Evolutionary conservation across 345 rosid species (phyloP).

Genomic region (Corchorus olitorius): DNA sequence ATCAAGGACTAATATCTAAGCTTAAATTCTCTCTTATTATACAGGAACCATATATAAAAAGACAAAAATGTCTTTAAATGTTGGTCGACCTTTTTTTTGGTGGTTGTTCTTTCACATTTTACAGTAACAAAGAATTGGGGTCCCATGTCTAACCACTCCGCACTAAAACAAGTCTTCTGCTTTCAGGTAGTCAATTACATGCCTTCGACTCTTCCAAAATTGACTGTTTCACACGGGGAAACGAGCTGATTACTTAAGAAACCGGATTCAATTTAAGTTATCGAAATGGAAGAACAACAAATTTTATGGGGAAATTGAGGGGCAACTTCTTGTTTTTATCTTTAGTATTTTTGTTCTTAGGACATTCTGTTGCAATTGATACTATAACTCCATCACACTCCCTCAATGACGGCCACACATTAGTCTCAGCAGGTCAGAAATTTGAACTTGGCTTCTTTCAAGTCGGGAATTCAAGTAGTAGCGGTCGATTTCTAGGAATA

Average conservation of each 20-base stretch:
- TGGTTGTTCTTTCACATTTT: too few relatives aligned
- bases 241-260: neutral
- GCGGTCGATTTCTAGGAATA: conserved; percentile 34
- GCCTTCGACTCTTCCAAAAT: neutral
- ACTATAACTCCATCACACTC: conserved; percentile 7
- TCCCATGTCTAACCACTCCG: conserved; percentile 9
- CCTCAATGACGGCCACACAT: conserved; percentile 22
- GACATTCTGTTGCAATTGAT: conserved; percentile 24
- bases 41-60: neutral
- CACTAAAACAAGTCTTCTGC: conserved; percentile 8
- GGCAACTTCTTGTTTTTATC: neutral
- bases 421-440: conserved; percentile 30
- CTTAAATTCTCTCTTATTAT: neutral
- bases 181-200: neutral
- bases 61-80: neutral
- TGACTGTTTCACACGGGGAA: neutral
- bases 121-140: neutral
- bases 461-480: conserved; percentile 15
- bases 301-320: conserved; percentile 11
- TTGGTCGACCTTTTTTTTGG: neutral
- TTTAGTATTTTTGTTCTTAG: neutral
- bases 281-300: conserved; percentile 13
- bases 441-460: conserved; percentile 49
- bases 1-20: neutral
- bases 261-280: neutral